phyloP scores from a whole-genome alignment of 192 early-diverging fungal genomes.

The Linnemannia hyalina region DNA sequence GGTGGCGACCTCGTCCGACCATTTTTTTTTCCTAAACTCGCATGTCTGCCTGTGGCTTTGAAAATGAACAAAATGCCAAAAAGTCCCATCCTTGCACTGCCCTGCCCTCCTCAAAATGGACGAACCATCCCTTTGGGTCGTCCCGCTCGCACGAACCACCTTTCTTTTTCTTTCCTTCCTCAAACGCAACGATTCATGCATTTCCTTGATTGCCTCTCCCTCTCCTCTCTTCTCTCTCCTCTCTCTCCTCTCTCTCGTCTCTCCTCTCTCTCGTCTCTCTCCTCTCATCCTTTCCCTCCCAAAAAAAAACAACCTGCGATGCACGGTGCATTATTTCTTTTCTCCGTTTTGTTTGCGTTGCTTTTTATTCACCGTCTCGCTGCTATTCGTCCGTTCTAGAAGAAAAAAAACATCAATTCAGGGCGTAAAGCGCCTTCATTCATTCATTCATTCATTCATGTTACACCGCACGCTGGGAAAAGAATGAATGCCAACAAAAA shows the following conservation, averaged over 20 bases:
- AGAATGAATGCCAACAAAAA: no score
- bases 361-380: background rate
- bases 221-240: background rate
- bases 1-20: background rate
- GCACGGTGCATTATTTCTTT: slow-evolving; percentile 5
- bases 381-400: no score
- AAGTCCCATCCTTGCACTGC: no score
- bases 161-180: background rate
- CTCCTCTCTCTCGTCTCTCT: background rate
- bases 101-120: background rate
- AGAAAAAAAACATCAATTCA: no score
- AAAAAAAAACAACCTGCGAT: background rate
- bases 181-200: background rate
- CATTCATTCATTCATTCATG: no score
- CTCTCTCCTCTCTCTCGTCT: background rate
- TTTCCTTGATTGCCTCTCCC: background rate
- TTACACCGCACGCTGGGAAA: no score
- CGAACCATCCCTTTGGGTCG: background rate
- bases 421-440: no score
- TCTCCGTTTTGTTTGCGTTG: background rate
- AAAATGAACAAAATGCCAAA: no score
- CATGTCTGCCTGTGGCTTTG: background rate
- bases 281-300: no score
- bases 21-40: background rate
- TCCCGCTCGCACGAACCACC: slow-evolving; percentile 7